Evolutionary conservation across 345 rosid genomes (phyloP).

Genomic region (Arabidopsis suecica): DNA sequence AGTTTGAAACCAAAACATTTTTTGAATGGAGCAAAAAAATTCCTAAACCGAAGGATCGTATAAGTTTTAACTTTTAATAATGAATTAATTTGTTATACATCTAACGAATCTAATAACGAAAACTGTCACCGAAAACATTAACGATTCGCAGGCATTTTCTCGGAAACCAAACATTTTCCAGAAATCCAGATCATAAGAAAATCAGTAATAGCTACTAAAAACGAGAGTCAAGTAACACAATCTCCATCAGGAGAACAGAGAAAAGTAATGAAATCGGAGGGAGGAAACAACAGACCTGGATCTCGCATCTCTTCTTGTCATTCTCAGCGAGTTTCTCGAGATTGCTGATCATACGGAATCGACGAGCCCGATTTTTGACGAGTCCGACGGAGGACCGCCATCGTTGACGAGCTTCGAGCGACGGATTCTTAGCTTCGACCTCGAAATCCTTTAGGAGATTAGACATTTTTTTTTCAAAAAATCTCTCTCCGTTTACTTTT

Average conservation of each 20-base stretch:
- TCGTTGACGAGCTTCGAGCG: slow-evolving; percentile 64
- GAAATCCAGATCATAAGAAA: not conserved
- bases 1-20: not conserved
- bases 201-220: not conserved
- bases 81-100: not conserved
- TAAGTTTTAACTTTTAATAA: too few species aligned
- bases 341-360: slow-evolving; percentile 82
- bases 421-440: slow-evolving; percentile 65
- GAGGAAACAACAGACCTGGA: slow-evolving; percentile 62
- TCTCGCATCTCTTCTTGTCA: slow-evolving; percentile 56
- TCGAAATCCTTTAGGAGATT: slow-evolving; percentile 62
- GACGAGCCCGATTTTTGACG: slow-evolving; percentile 74
- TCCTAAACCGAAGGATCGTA: not conserved
- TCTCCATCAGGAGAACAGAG: slow-evolving; percentile 16
- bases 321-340: slow-evolving; percentile 70
- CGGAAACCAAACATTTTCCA: slow-evolving; percentile 16
- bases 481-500: slow-evolving; percentile 38
- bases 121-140: slow-evolving; percentile 14
- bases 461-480: slow-evolving; percentile 54
- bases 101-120: not conserved
- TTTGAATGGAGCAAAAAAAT: not conserved
- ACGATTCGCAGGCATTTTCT: not conserved
- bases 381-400: slow-evolving; percentile 77
- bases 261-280: not conserved
- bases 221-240: slow-evolving; percentile 31